Evolutionary conservation across 495 filamentous ascomycete species (phyloP).

Genomic region (Aspergillus diversus): DNA sequence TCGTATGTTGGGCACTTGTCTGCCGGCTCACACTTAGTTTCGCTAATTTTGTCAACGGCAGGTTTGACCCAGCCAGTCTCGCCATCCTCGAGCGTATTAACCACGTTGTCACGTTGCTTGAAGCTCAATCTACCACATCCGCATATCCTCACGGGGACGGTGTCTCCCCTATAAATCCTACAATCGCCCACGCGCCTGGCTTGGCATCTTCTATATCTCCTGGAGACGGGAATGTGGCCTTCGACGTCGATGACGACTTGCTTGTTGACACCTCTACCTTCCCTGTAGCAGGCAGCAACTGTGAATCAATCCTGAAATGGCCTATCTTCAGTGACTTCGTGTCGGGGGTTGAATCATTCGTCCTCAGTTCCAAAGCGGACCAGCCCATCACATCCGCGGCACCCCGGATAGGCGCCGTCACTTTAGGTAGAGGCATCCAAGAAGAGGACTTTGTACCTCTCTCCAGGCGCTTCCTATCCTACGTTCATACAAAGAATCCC

Average conservation of each 20-base stretch:
- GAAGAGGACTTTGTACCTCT: neutral
- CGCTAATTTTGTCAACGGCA: neutral
- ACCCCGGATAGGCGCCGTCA: neutral
- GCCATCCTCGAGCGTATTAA: constrained; percentile 1
- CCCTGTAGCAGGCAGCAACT: neutral
- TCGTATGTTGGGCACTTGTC: neutral
- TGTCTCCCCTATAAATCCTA: neutral
- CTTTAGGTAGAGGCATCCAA: neutral
- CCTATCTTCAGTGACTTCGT: neutral
- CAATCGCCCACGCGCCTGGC: neutral
- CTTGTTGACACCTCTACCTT: neutral
- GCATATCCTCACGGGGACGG: neutral
- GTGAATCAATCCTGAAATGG: neutral
- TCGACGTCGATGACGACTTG: neutral
- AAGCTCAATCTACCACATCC: neutral
- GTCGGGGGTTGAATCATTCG: neutral
- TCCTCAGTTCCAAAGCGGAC: neutral
- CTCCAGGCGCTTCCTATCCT: neutral
- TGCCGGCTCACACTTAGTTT: neutral
- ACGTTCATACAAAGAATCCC: neutral
- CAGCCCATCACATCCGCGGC: neutral
- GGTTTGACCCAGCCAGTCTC: constrained; percentile 2
- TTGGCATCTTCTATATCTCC: neutral
- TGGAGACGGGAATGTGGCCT: neutral
- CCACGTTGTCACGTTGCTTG: neutral